These are phyloP conservation scores for Phytophthora capsici DNA, from an alignment of 352 stramenopile species.

Conservation along the genomic window DNA sequence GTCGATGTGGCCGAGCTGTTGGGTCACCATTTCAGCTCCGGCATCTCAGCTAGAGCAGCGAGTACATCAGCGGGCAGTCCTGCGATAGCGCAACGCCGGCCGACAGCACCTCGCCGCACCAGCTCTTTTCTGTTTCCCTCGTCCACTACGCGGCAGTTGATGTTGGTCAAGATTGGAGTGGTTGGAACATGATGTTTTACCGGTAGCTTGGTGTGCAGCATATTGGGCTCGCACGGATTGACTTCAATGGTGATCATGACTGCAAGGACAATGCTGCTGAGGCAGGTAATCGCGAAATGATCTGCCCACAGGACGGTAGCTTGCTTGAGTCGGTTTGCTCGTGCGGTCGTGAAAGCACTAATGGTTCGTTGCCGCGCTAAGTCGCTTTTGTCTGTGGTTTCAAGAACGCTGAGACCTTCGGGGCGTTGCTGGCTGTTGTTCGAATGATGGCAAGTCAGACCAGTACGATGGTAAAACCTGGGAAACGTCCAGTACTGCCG, in stretches of 20 bases:
- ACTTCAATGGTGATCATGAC: slow-evolving; percentile 28
- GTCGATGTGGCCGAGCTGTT: too few species aligned
- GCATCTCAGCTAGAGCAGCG: slow-evolving; percentile 26
- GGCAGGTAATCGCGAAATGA: slow-evolving; percentile 23
- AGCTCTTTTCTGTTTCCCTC: slow-evolving; percentile 37
- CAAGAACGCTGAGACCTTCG: not conserved
- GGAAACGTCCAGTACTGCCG: slow-evolving; percentile 26
- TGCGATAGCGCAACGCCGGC: slow-evolving; percentile 40
- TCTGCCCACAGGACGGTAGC: not conserved
- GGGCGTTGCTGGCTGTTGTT: slow-evolving; percentile 23
- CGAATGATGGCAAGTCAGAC: slow-evolving; percentile 25
- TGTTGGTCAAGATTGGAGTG: not conserved
- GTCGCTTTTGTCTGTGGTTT: not conserved
- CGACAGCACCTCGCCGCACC: slow-evolving; percentile 40
- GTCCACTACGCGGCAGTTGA: slow-evolving; percentile 18
- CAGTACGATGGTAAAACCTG: slow-evolving; percentile 10
- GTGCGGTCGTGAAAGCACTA: slow-evolving; percentile 26
- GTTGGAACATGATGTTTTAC: slow-evolving; percentile 3
- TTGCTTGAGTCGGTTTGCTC: slow-evolving; percentile 3
- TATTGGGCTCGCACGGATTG: slow-evolving; percentile 26
- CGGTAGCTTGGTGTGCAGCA: slow-evolving; percentile 22
- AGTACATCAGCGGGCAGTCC: slow-evolving; percentile 24
- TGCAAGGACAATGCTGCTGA: slow-evolving; percentile 1
- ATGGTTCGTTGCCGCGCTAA: slow-evolving; percentile 14
- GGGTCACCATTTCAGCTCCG: slow-evolving; percentile 27